phyloP scores from a whole-genome alignment of 108 stramenopile species.

The Pseudonitzschia multiseries region DNA sequence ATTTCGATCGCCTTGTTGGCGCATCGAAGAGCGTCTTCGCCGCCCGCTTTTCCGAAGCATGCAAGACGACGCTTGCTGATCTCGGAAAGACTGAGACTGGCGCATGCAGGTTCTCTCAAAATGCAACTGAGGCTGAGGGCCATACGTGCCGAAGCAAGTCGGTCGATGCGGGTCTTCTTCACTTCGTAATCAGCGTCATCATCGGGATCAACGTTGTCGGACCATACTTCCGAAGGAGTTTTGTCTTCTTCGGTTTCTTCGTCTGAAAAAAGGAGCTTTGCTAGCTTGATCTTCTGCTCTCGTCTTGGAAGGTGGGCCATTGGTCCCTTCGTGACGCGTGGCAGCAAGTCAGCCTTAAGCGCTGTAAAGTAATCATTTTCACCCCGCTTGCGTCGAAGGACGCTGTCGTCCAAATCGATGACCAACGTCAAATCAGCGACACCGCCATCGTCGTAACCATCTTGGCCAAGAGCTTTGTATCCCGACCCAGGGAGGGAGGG shows the following conservation, averaged over 20 bases:
- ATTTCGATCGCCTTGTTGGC: conserved; percentile 87
- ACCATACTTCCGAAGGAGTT: conserved; percentile 83
- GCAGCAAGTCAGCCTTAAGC: conserved; percentile 79
- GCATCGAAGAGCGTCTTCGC: conserved; percentile 79
- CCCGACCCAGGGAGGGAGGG: conserved; percentile 78
- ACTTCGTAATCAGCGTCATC: conserved; percentile 69
- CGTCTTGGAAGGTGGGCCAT: conserved; percentile 74
- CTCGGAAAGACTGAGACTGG: conserved; percentile 82
- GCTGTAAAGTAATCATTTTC: conserved; percentile 81
- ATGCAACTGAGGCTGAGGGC: conserved; percentile 74
- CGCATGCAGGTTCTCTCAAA: conserved; percentile 84
- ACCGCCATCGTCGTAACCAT: conserved; percentile 88
- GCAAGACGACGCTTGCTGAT: conserved; percentile 84
- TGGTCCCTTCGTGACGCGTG: conserved; percentile 71
- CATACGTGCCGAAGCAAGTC: conserved; percentile 70
- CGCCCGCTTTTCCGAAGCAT: conserved; percentile 70
- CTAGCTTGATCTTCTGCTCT: conserved; percentile 86
- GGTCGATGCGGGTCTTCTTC: conserved; percentile 55
- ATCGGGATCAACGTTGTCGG: conserved; percentile 44
- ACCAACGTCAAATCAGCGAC: conserved; percentile 87
- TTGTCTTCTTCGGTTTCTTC: conserved; percentile 82
- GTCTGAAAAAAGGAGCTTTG: conserved; percentile 85
- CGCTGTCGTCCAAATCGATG: conserved; percentile 86
- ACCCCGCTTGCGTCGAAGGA: conserved; percentile 80
- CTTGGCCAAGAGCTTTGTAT: conserved; percentile 80